Base-by-base conservation (phyloP, 1,284 basidiomycete species). In the Cryptococcus amylolentus region DNA sequence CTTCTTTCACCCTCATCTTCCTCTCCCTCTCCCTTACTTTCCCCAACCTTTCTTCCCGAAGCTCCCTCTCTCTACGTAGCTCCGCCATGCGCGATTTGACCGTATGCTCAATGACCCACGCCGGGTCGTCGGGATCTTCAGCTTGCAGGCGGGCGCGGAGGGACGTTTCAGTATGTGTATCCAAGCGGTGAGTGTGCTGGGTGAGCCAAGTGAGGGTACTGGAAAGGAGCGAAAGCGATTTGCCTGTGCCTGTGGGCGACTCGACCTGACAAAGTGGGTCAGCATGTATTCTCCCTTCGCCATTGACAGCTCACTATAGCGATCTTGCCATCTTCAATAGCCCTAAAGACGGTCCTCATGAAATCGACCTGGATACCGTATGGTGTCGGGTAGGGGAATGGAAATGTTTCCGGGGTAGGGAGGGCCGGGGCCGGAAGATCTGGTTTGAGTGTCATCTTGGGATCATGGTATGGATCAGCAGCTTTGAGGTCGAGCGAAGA, bases 211-310 rank as follows among this genome's bases (percentile, higher is more conserved):
- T 86, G 49, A 94, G 73, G 12, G 88, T 84, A 2, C 88, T 82
- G 54, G 88, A 90, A 5, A 94, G 80, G 3, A 94, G 81, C 63
- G 86, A 90, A n/a, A 93, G 77, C 0, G 89, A 90, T 76, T 94
- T 94, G 28, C 91, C 91, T 83, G 90, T 92, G 61, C 90, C 90
- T 0, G 90, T 92, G 0, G 89, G 91, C 61, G 87, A 89, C 72
- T 92, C 89, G 20, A 91, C 73, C 74, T 77, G 31, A 54, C n/a
- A 35, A 45, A 41, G 18, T n/a, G 20, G 18, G 13, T 53, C 43
- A 46, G 43, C 18, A 16, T 31, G 27, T 35, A 31, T 8, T 41
- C 35, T 26, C 1, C 37, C 2, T 42, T 23, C 13, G 5, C 6
- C 26, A 1, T 13, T 18, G n/a, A 26, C 27, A 1, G 62, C 66